Evolutionary conservation across 495 filamentous ascomycete genomes (phyloP).

Genomic region (Tuber brumale): DNA sequence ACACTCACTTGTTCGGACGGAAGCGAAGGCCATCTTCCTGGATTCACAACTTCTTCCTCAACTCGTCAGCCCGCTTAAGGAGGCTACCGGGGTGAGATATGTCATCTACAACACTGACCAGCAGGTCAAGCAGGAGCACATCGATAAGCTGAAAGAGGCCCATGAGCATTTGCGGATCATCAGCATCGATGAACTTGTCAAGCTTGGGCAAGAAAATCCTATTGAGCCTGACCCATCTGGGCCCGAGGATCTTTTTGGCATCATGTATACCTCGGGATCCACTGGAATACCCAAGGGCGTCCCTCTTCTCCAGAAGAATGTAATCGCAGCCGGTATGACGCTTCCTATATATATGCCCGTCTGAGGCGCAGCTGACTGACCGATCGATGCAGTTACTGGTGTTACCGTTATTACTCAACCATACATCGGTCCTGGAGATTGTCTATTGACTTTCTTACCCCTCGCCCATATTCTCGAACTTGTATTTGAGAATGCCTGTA

Average conservation of each 20-base stretch:
- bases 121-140: slow-evolving; percentile 67
- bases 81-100: slow-evolving; percentile 68
- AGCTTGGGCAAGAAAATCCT: slow-evolving; percentile 75
- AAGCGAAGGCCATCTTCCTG: slow-evolving; percentile 80
- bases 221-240: slow-evolving; percentile 77
- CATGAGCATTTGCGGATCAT: slow-evolving; percentile 64
- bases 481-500: slow-evolving; percentile 86
- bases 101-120: slow-evolving; percentile 84
- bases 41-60: slow-evolving; percentile 77
- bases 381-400: slow-evolving; percentile 60
- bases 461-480: slow-evolving; percentile 94
- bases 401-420: slow-evolving; percentile 76
- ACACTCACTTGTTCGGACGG: slow-evolving; percentile 84
- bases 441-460: slow-evolving; percentile 83
- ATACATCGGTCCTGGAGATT: slow-evolving; percentile 80
- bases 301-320: slow-evolving; percentile 77
- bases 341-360: not conserved
- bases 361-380: not conserved
- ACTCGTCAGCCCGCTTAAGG: slow-evolving; percentile 71
- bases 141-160: slow-evolving; percentile 69
- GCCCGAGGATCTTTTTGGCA: slow-evolving; percentile 86
- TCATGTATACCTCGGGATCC: slow-evolving; percentile 99
- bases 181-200: slow-evolving; percentile 78
- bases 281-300: slow-evolving; percentile 96
- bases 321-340: slow-evolving; percentile 73